A percentile compares a stretch with the other conserved stretches of the same genome.
Evolutionary conservation across 495 filamentous ascomycete species (phyloP).

Genomic region (Xylaria curta): DNA sequence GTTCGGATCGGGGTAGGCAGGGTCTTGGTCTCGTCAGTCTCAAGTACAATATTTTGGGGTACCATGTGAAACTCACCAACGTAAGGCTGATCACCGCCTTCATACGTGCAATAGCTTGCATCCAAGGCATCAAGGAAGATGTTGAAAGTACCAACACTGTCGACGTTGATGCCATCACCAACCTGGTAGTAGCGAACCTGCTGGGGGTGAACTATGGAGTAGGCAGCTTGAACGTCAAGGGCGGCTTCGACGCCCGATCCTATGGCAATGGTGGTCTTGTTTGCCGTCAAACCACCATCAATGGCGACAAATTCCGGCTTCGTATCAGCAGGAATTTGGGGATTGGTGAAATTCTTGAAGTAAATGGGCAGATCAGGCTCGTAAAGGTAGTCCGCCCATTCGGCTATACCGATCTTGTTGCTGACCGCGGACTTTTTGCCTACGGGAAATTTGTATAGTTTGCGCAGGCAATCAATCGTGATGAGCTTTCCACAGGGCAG

Average conservation of each 20-base stretch:
- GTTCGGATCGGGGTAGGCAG: constrained; percentile 48
- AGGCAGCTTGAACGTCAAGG: constrained; percentile 59
- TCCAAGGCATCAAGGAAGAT: constrained; percentile 56
- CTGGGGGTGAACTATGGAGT: constrained; percentile 62
- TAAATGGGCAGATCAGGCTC: constrained; percentile 62
- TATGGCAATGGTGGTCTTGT: constrained; percentile 20
- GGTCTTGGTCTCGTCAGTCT: constrained; percentile 32
- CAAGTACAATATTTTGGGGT: neutral
- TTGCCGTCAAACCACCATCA: constrained; percentile 42
- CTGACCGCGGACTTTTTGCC: constrained; percentile 38
- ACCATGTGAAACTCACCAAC: constrained; percentile 34
- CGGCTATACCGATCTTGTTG: constrained; percentile 62
- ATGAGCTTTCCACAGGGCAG: constrained; percentile 53
- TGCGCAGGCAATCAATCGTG: constrained; percentile 61
- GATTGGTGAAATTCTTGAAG: constrained; percentile 55
- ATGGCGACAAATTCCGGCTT: constrained; percentile 32
- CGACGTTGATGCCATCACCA: constrained; percentile 53
- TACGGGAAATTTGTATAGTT: constrained; percentile 59
- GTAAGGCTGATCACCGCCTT: constrained; percentile 53
- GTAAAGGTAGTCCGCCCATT: constrained; percentile 54
- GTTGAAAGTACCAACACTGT: constrained; percentile 55
- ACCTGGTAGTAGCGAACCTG: constrained; percentile 59
- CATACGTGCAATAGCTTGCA: constrained; percentile 48
- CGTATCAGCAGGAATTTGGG: constrained; percentile 25
- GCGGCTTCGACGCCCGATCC: constrained; percentile 54